Conservation (phyloP, 2,329 filamentous ascomycete species). For the Ascochyta lentis region DNA sequence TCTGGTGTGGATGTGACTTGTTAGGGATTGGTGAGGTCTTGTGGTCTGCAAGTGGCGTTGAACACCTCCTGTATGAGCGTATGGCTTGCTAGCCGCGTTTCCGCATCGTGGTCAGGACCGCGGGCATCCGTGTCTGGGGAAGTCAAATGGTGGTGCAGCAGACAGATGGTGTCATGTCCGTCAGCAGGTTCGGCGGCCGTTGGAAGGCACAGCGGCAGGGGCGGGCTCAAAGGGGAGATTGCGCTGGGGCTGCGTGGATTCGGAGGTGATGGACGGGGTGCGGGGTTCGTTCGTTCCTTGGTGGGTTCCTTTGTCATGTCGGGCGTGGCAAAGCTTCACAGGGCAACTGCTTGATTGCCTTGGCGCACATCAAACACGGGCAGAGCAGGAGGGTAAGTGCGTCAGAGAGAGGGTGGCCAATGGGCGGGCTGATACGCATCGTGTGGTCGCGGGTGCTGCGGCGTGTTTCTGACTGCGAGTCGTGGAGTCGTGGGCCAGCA, state of each 20-base stretch:
- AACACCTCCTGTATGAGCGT: no score
- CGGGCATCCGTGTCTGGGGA: no score
- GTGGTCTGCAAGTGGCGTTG: no score
- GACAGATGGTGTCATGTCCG: neutral
- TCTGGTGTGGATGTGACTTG: no score
- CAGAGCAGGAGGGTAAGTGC: neutral
- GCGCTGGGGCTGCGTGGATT: neutral
- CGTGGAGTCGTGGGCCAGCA: slow-evolving; percentile 8
- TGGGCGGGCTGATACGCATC: neutral
- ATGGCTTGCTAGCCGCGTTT: no score
- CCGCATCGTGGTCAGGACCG: no score
- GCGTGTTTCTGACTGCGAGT: neutral
- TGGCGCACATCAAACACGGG: slow-evolving; percentile 11
- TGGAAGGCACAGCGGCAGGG: slow-evolving; percentile 12
- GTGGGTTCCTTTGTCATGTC: slow-evolving; percentile 6
- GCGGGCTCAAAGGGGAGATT: slow-evolving; percentile 14
- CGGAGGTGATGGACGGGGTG: slow-evolving; percentile 7
- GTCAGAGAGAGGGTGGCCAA: slow-evolving; percentile 2
- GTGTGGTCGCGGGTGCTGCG: no score
- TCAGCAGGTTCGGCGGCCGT: neutral
- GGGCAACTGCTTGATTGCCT: neutral
- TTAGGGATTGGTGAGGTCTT: no score
- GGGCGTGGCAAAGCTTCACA: slow-evolving; percentile 16
- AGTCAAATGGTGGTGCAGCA: no score
- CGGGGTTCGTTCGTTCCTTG: slow-evolving; percentile 8